Evolutionary conservation across 257 asterid species (phyloP).

Genomic region (Buddleja alternifolia): DNA sequence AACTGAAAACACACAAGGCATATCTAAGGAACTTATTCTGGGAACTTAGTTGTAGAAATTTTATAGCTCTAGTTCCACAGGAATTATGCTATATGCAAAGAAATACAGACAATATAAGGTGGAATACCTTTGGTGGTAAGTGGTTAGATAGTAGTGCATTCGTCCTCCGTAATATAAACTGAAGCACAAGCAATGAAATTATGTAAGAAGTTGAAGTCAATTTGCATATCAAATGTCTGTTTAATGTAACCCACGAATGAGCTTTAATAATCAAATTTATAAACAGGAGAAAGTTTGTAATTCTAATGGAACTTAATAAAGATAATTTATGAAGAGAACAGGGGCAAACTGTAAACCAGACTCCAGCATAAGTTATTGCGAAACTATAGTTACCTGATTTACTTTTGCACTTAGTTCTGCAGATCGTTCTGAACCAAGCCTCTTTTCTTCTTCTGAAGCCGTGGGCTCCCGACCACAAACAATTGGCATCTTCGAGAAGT

Average conservation of each 20-base stretch:
- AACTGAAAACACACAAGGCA: not conserved
- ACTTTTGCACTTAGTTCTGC: conserved; percentile 85
- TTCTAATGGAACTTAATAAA: conserved; percentile 23
- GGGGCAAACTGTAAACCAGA: conserved; percentile 8
- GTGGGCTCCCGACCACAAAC: conserved; percentile 94
- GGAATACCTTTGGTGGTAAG: conserved; percentile 94
- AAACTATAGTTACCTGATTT: conserved; percentile 65
- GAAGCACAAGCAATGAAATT: conserved; percentile 39
- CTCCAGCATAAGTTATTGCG: conserved; percentile 20
- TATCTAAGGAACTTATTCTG: not conserved
- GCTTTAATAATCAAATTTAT: conserved; percentile 15
- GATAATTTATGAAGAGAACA: conserved; percentile 15
- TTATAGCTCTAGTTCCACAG: conserved; percentile 4
- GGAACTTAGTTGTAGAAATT: not conserved
- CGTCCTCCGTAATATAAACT: conserved; percentile 97
- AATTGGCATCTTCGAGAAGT: conserved; percentile 67
- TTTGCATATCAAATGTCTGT: conserved; percentile 23
- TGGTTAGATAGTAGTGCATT: conserved; percentile 92
- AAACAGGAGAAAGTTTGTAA: conserved; percentile 23
- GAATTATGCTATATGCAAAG: conserved; percentile 1
- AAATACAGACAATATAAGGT: conserved; percentile 15
- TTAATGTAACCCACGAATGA: conserved; percentile 14
- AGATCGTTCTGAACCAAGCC: conserved; percentile 84
- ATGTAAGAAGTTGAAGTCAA: conserved; percentile 29
- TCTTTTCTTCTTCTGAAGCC: conserved; percentile 80